Percentiles rank a stretch among this genome's conserved stretches.
phyloP scores from a whole-genome alignment of 2,329 filamentous ascomycete genomes.

The Pseudopithomyces chartarum region DNA sequence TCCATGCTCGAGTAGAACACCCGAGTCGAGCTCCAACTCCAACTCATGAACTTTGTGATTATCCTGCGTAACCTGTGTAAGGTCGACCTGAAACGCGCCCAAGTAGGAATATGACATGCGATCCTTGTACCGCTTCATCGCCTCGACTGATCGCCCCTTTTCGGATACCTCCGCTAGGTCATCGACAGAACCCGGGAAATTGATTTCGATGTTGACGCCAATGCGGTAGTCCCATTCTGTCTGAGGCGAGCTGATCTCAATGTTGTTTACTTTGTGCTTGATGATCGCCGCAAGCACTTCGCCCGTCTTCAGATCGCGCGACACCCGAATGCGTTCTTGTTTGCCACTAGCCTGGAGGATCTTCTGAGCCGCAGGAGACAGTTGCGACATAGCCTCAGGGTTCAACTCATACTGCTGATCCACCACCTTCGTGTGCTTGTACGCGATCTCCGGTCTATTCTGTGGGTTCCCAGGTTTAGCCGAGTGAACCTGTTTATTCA shows the following conservation, averaged over 20 bases:
- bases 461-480: slow-evolving; percentile 46
- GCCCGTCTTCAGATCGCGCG: slow-evolving; percentile 73
- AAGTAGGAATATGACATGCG: slow-evolving; percentile 88
- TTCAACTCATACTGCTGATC: slow-evolving; percentile 73
- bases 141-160: slow-evolving; percentile 43
- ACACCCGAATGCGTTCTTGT: slow-evolving; percentile 57
- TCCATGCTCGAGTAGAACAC: slow-evolving; percentile 69
- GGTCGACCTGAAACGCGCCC: slow-evolving; percentile 79
- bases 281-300: slow-evolving; percentile 81
- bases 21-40: slow-evolving; percentile 75
- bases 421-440: slow-evolving; percentile 79
- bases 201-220: slow-evolving; percentile 93
- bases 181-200: slow-evolving; percentile 69
- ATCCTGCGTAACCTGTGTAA: slow-evolving; percentile 79
- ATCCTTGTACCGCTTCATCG: slow-evolving; percentile 77
- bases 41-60: slow-evolving; percentile 75
- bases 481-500: slow-evolving; percentile 71
- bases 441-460: slow-evolving; percentile 69
- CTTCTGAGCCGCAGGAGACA: slow-evolving; percentile 61
- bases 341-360: slow-evolving; percentile 52
- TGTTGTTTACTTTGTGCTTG: slow-evolving; percentile 84
- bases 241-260: slow-evolving; percentile 83
- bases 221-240: slow-evolving; percentile 87
- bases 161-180: slow-evolving; percentile 53
- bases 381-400: slow-evolving; percentile 56